Evolutionary conservation across 495 filamentous ascomycete genomes (phyloP), one percentile per base, ranked within the genome.

Genomic region (Trichoderma asperelloides): DNA sequence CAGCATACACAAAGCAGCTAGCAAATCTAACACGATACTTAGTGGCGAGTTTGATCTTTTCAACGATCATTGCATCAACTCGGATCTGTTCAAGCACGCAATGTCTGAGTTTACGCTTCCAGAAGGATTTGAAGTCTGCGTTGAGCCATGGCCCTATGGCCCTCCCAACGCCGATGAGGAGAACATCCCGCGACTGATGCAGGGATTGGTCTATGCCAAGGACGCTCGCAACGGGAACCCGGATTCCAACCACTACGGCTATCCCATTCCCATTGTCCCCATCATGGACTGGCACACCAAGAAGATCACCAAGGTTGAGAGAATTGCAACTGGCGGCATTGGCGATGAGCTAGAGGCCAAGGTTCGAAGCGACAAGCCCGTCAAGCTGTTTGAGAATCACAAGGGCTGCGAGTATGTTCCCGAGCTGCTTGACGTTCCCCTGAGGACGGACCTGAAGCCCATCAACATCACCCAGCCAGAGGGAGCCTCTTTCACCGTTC

Each of bases 111-210:
- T 91, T 68, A 75, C 81, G 25, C 75, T 92, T 6, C 89, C 89
- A 7, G 79, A 85, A 41, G 83, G 85, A 49, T 87, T 89, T 64
- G 80, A 81, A 66, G 78, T 90, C 43, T 81, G 88, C 65, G 88
- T 89, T 71, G 88, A 89, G 77, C 88, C 87, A 23, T 90, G 87
- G 86, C 87, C 86, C 5, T 90, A 89, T 72, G 88, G 88, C 12
- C 85, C 86, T 2, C 79, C 83, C 43, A 87, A 89, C 25, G 77
- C 76, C 12, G 81, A 85, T 41, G 84, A 86, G 41, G 84, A 86
- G 43, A 81, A 85, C 47, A 75, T 82, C 5, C 85, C 77, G 49
- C 77, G 78, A n/a, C 78, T 76, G 57, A 80, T 82, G 77, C 80
- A 82, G 62, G 79, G 79, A 51, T 71, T 82, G 13, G 76, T 80